A percentile compares a stretch with the other conserved stretches of the same genome.
phyloP scores from a whole-genome alignment of 2,329 filamentous ascomycete species.

The Delphinella strobiligena region DNA sequence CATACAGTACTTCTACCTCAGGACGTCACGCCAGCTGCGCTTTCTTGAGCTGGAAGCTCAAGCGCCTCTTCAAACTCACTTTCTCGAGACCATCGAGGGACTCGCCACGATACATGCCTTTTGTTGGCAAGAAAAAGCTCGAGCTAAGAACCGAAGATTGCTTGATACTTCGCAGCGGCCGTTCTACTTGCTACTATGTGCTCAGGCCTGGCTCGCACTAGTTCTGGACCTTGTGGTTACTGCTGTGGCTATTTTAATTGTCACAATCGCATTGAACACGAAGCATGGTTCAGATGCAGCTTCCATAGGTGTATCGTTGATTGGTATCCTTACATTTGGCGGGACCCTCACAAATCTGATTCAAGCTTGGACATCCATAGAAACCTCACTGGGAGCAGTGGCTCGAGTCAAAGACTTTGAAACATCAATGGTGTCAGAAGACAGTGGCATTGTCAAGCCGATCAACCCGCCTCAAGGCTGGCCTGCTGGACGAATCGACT shows the following conservation, averaged over 20 bases:
- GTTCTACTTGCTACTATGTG: slow-evolving; percentile 32
- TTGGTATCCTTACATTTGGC: slow-evolving; percentile 45
- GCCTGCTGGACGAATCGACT: slow-evolving; percentile 63
- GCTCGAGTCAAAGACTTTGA: slow-evolving; percentile 21
- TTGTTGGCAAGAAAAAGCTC: slow-evolving; percentile 33
- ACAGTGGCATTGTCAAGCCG: slow-evolving; percentile 32
- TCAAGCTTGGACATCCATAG: slow-evolving; percentile 44
- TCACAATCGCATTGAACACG: slow-evolving; percentile 28
- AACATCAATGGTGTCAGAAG: neutral
- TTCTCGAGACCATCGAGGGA: neutral
- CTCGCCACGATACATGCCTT: slow-evolving; percentile 15
- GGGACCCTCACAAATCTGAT: slow-evolving; percentile 39
- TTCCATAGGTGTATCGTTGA: slow-evolving; percentile 37
- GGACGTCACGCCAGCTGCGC: neutral
- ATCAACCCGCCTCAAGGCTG: slow-evolving; percentile 54
- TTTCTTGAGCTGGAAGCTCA: neutral
- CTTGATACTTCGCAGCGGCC: slow-evolving; percentile 32
- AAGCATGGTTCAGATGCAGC: slow-evolving; percentile 26
- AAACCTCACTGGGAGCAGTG: slow-evolving; percentile 46
- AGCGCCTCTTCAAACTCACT: neutral
- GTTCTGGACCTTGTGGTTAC: slow-evolving; percentile 29
- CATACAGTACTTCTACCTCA: neutral
- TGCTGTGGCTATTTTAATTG: slow-evolving; percentile 14
- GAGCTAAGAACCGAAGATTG: slow-evolving; percentile 21
- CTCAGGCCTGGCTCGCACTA: slow-evolving; percentile 34